Conservation (phyloP, 2,329 filamentous ascomycete genomes). For the Fusarium fracticaudum region DNA sequence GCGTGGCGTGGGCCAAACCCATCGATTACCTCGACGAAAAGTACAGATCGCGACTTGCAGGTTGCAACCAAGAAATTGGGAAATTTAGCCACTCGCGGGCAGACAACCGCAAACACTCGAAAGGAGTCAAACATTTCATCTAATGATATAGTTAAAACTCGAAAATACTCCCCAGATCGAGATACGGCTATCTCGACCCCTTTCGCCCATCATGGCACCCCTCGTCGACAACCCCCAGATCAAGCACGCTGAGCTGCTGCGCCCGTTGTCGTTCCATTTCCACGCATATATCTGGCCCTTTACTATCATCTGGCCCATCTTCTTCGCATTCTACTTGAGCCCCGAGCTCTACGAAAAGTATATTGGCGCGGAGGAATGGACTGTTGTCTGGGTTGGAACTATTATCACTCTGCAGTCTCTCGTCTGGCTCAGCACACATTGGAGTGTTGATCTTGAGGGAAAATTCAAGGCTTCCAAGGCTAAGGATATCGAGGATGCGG, state of each 20-base stretch:
- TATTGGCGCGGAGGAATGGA: slow-evolving; percentile 96
- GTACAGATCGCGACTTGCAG: slow-evolving; percentile 44
- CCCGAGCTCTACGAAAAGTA: slow-evolving; percentile 87
- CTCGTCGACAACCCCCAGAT: slow-evolving; percentile 95
- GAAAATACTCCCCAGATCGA: slow-evolving; percentile 1
- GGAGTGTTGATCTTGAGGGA: slow-evolving; percentile 89
- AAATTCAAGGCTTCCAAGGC: slow-evolving; percentile 82
- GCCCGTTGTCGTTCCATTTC: slow-evolving; percentile 80
- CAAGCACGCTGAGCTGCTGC: slow-evolving; percentile 85
- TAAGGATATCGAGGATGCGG: slow-evolving; percentile 75
- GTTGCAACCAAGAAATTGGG: slow-evolving; percentile 32
- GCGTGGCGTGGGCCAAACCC: slow-evolving; percentile 17
- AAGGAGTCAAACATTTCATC: neutral
- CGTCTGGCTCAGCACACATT: slow-evolving; percentile 95
- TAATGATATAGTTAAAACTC: slow-evolving; percentile 2
- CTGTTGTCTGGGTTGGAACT: slow-evolving; percentile 89
- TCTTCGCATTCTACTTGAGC: slow-evolving; percentile 87
- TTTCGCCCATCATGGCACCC: slow-evolving; percentile 66
- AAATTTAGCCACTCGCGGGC: slow-evolving; percentile 23
- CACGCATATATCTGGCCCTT: slow-evolving; percentile 97
- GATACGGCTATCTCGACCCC: slow-evolving; percentile 22
- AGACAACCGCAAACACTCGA: slow-evolving; percentile 9
- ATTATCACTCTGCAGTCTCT: slow-evolving; percentile 91
- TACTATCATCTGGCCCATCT: slow-evolving; percentile 88
- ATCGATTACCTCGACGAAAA: slow-evolving; percentile 39